A percentile compares a stretch with the other conserved stretches of the same genome.
Conservation (phyloP, 2,329 filamentous ascomycete genomes). For the Aspergillus sp. region DNA sequence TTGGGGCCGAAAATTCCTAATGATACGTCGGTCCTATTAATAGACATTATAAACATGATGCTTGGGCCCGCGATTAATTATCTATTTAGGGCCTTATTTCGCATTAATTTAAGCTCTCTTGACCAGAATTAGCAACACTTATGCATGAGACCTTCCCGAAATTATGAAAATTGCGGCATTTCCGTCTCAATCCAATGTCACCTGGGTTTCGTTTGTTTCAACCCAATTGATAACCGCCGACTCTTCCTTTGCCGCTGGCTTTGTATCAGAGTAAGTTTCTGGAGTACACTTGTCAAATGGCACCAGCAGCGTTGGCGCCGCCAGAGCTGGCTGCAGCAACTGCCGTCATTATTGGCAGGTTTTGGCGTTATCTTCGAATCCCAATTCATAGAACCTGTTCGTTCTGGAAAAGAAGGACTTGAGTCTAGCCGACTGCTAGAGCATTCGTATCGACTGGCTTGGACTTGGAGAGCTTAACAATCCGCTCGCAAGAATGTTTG, state of each 20-base stretch:
- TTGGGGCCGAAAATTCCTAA: no score
- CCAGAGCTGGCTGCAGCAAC: no score
- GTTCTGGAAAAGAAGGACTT: no score
- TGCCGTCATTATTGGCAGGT: no score
- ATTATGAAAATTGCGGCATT: neutral
- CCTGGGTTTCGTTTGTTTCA: neutral
- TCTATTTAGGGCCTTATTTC: neutral
- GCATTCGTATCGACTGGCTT: no score
- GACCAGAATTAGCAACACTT: slow-evolving; percentile 18
- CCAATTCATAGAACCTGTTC: no score
- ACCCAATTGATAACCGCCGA: neutral
- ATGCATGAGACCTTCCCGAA: neutral
- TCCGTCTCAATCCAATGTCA: neutral
- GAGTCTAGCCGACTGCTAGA: no score
- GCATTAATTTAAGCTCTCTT: neutral
- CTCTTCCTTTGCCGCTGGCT: neutral
- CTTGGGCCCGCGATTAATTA: neutral
- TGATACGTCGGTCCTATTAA: slow-evolving; percentile 2
- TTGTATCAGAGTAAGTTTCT: neutral
- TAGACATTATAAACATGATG: slow-evolving; percentile 1
- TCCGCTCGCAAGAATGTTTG: no score
- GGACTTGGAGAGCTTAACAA: no score
- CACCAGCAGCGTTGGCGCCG: no score
- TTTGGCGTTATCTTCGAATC: no score
- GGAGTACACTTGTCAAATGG: no score